Evolutionary conservation across 2,329 filamentous ascomycete species (phyloP).

Genomic region (Nothophoma quercina): DNA sequence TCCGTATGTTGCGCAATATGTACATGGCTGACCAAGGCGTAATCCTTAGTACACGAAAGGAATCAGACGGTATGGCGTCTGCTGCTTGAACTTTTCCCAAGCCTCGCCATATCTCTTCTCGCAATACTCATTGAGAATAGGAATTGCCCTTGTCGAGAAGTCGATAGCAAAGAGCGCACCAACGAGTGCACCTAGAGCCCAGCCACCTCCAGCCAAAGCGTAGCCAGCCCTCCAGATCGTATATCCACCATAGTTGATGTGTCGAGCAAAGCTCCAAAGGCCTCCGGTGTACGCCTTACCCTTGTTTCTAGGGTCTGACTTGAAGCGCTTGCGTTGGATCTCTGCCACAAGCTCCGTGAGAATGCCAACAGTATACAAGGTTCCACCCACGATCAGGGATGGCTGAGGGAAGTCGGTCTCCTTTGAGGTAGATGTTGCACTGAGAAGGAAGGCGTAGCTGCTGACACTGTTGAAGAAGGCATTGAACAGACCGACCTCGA

Average conservation of each 20-base stretch:
- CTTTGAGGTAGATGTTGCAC: conserved; percentile 57
- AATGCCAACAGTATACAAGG: conserved; percentile 62
- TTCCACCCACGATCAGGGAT: conserved; percentile 57
- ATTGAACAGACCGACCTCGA: conserved; percentile 61
- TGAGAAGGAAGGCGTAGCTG: conserved; percentile 61
- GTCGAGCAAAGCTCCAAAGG: conserved; percentile 58
- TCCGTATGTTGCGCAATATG: neutral
- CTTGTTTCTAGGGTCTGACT: conserved; percentile 59
- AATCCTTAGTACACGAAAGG: conserved; percentile 41
- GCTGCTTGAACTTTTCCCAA: conserved; percentile 52
- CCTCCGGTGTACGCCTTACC: conserved; percentile 61
- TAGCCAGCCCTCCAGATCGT: conserved; percentile 60
- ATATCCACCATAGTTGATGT: conserved; percentile 65
- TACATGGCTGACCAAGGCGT: neutral
- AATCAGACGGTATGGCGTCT: conserved; percentile 48
- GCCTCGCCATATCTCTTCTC: conserved; percentile 49
- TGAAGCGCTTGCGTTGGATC: conserved; percentile 63
- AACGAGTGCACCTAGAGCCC: conserved; percentile 52
- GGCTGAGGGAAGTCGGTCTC: conserved; percentile 51
- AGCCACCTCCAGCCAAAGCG: conserved; percentile 58
- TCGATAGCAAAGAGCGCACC: conserved; percentile 55
- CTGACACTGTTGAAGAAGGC: conserved; percentile 63
- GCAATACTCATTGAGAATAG: conserved; percentile 60
- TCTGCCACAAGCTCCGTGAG: conserved; percentile 64
- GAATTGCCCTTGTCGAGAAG: conserved; percentile 56